These are phyloP conservation scores for Podaxis sp. DNA, from an alignment of 768 basidiomycete genomes.

Conservation along the genomic window DNA sequence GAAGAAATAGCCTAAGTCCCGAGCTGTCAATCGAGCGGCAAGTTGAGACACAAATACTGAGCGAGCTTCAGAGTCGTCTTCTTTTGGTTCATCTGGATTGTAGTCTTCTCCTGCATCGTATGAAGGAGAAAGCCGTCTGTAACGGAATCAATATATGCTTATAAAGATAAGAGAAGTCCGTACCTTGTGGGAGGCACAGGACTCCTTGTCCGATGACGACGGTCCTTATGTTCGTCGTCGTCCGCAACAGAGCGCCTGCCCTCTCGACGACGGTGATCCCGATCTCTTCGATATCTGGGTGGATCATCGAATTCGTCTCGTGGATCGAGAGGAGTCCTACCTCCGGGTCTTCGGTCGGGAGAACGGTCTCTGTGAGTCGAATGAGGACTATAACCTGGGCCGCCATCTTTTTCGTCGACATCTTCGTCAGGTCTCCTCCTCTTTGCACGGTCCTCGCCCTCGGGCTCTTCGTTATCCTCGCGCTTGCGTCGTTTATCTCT, in stretches of 20 bases:
- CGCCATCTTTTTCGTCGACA: conserved; percentile 38
- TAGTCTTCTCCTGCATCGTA: conserved; percentile 71
- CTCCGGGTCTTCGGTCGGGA: conserved; percentile 52
- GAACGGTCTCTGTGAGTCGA: conserved; percentile 43
- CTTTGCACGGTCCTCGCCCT: conserved; percentile 53
- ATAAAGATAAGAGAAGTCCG: conserved; percentile 17
- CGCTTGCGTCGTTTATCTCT: conserved; percentile 46
- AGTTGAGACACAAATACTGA: conserved; percentile 99
- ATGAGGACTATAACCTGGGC: conserved; percentile 49
- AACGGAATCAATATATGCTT: conserved; percentile 9
- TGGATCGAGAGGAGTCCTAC: conserved; percentile 46
- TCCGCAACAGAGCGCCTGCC: conserved; percentile 38
- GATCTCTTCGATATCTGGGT: conserved; percentile 41
- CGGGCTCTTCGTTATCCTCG: conserved; percentile 31
- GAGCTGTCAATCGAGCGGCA: conserved; percentile 92
- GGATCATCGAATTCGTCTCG: conserved; percentile 65
- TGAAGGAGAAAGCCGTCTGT: conserved; percentile 67
- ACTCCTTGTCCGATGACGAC: conserved; percentile 34
- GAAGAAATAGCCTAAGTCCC: conserved; percentile 98
- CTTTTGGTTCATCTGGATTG: conserved; percentile 85
- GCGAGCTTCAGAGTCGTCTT: conserved; percentile 97
- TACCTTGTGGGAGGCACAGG: conserved; percentile 49
- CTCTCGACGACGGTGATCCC: conserved; percentile 28
- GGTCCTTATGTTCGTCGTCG: conserved; percentile 35
- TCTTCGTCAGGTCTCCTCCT: conserved; percentile 61